Base-by-base conservation (phyloP, 1,284 basidiomycete genomes). In the Heterobasidion annosum region DNA sequence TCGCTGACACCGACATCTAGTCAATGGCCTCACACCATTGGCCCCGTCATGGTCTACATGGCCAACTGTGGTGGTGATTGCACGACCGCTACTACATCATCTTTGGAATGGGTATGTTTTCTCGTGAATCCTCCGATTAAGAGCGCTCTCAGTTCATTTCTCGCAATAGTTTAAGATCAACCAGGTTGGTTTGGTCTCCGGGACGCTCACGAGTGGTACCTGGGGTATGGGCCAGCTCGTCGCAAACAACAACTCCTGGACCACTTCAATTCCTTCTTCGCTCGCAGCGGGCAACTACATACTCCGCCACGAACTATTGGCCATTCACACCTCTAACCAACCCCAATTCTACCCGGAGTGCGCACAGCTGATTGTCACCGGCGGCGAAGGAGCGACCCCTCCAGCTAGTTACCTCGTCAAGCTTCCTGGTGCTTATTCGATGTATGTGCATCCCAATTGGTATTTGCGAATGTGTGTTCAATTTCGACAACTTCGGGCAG, bases 301-400 rank as follows among this genome's bases (percentile, higher is more conserved):
- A 59, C 64, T 72, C 52, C 68, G 70, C 51, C 67, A 69, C 58
- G 69, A 65, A 61, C 64, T 66, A 8, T 61, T 71, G 42, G 63
- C 67, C n/a, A 63, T 70, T 45, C 63, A 69, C 58, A 67, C 66
- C 10, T 58, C 67, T 19, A 58, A 67, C 59, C 64, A 66, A 54
- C 69, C 67, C 7, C 69, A 70, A 54, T 72, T 73, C 62, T 73
- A 73, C 57, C 68, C 69, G 18, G 69, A 72, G 56, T 72, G 70
- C 56, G 70, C 68, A 34, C 72, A 73, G 61, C 56, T 73, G 12
- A 63, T 62, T 43, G 37, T 72, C 33, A 72, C 70, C 9, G 69
- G 68, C 40, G 60, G 65, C 56, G 71, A 70, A 37, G 63, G 62
- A 33, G 63, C 63, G 18, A 61, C 63, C 33, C 71, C 71, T 7